Base-by-base conservation (phyloP, 345 rosid genomes). In the Populus deltoides region DNA sequence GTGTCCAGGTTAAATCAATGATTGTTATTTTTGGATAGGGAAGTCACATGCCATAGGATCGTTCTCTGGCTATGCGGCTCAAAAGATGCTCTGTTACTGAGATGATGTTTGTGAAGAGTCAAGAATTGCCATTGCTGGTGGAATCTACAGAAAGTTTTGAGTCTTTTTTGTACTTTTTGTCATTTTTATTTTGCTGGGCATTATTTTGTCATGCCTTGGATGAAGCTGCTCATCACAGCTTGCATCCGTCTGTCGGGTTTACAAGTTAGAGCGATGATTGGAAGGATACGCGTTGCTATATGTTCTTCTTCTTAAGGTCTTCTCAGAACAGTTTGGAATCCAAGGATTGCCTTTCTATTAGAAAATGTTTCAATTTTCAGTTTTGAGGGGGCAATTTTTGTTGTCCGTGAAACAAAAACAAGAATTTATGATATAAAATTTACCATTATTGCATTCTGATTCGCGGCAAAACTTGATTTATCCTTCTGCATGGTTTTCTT, bases 21-120 rank as follows among this genome's bases (percentile, higher is more conserved):
- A 47, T 35, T 33, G 6, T 66, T 41, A 15, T 38, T 11, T 55
- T 43, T 47, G 70, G 57, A 39, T 38, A 45, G 45, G 53, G 73
- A 66, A 65, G 39, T 71, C 55, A 49, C 20, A 38, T 78, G 66
- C 45, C 35, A 5, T 18, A 15, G 41, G 75, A 31, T 62, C 53
- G 22, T 62, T 29, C 29, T 77, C 17, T 70, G 75, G 41, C 47
- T 73, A 29, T 41, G 71, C 38, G 33, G n/a, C 62, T 33, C 29
- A 47, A 81, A 20, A 53, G 59, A 53, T 20, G 22, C 24, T 20
- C 59, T 20, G 22, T 53, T 20, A 53, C 59, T 20, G 59, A 53
- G 59, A 10, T 10, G 59, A 59, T 80, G 77, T 78, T 83, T 27
- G 29, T 70, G 53, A 78, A 70, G 66, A 70, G 66, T 49, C 59